A percentile compares a stretch with the other conserved stretches of the same genome.
Evolutionary conservation across 2,329 filamentous ascomycete genomes (phyloP).

Genomic region (Scopulariopsis brevicaulis): DNA sequence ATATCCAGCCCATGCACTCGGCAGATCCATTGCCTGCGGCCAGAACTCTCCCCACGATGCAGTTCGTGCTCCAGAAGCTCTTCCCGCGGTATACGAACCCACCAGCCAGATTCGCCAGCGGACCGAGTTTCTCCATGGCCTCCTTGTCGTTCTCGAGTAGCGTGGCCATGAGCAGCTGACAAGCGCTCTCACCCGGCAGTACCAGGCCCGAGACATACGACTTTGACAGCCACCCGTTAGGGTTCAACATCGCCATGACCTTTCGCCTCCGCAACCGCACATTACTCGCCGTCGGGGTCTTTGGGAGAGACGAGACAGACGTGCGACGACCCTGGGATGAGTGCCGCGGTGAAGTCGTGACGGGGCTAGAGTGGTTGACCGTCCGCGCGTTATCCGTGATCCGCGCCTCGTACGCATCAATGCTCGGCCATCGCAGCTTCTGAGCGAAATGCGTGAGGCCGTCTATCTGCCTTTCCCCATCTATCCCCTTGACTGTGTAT

Average conservation of each 20-base stretch:
- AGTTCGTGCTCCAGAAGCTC: conserved; percentile 60
- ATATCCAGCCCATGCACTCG: conserved; percentile 60
- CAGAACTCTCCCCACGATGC: conserved; percentile 52
- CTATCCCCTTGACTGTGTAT: conserved; percentile 42
- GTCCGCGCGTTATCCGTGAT: conserved; percentile 16
- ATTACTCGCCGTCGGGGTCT: not conserved
- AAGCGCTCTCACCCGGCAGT: conserved; percentile 50
- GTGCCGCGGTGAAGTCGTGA: not conserved
- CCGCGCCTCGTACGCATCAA: conserved; percentile 36
- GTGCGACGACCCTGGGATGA: not conserved
- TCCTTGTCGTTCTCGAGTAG: conserved; percentile 52
- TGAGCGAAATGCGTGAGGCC: conserved; percentile 54
- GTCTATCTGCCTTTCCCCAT: conserved; percentile 46
- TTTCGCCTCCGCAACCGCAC: conserved; percentile 33
- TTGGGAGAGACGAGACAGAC: conserved; percentile 6
- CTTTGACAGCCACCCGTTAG: conserved; percentile 55
- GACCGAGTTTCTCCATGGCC: conserved; percentile 45
- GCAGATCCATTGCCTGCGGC: conserved; percentile 49
- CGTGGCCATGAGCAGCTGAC: conserved; percentile 55
- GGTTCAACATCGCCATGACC: conserved; percentile 44
- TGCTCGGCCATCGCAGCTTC: conserved; percentile 50
- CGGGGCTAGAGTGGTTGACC: not conserved
- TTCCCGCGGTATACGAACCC: conserved; percentile 52
- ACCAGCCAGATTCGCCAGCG: conserved; percentile 50
- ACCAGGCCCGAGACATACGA: conserved; percentile 56